A percentile compares a stretch with the other conserved stretches of the same genome.
Evolutionary conservation across 2,329 filamentous ascomycete genomes (phyloP).

Genomic region (Fusarium denticulatum): DNA sequence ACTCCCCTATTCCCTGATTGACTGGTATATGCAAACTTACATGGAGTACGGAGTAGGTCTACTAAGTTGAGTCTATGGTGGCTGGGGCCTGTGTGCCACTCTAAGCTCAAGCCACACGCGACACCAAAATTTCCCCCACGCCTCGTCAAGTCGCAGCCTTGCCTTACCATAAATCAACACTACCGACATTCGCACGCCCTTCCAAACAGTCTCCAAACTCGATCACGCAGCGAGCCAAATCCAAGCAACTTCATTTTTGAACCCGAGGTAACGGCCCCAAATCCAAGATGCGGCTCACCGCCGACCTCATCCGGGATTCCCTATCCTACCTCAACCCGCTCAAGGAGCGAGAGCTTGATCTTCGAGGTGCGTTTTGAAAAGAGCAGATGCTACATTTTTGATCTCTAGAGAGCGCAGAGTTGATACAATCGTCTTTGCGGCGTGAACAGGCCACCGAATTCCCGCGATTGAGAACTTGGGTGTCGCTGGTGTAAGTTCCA

Average conservation of each 20-base stretch:
- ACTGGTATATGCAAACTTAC: neutral
- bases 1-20: neutral
- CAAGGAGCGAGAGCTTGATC: constrained; percentile 98
- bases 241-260: neutral
- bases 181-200: constrained; percentile 10
- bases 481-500: constrained; percentile 80
- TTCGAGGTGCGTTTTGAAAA: constrained; percentile 97
- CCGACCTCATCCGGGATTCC: constrained; percentile 92
- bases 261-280: constrained; percentile 40
- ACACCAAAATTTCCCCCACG: constrained; percentile 47
- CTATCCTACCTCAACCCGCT: constrained; percentile 98
- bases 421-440: constrained; percentile 72
- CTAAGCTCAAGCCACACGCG: constrained; percentile 27
- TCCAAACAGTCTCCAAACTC: neutral
- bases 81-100: constrained; percentile 26
- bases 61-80: neutral
- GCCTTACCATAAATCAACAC: constrained; percentile 42
- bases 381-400: constrained; percentile 90
- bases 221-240: neutral
- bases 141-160: constrained; percentile 44
- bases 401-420: constrained; percentile 70
- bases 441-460: constrained; percentile 91
- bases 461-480: constrained; percentile 97
- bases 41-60: neutral
- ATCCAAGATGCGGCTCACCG: constrained; percentile 86